A percentile compares a stretch with the other conserved stretches of the same genome.
phyloP scores from a whole-genome alignment of 2,329 filamentous ascomycete genomes.

The Colletotrichum melonis region DNA sequence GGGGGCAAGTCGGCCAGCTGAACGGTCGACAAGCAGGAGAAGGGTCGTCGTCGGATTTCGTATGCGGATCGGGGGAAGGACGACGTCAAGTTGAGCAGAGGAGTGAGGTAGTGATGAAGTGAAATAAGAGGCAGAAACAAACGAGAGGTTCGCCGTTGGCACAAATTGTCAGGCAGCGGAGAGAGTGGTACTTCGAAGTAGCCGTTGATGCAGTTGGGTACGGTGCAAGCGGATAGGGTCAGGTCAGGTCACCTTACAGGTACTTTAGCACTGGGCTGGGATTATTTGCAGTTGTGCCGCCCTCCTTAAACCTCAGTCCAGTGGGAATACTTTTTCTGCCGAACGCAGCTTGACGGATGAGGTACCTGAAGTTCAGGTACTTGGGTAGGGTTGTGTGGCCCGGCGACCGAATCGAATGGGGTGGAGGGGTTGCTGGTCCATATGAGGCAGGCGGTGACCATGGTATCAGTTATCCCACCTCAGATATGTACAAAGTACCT shows the following conservation, averaged over 20 bases:
- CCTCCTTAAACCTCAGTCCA: background rate
- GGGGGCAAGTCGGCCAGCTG: conserved; percentile 29
- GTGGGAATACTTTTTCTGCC: conserved; percentile 3
- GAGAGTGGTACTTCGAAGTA: conserved; percentile 2
- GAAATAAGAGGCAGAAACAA: background rate
- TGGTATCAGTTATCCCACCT: background rate
- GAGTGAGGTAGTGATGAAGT: background rate
- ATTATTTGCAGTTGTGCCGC: background rate
- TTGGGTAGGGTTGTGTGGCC: conserved; percentile 23
- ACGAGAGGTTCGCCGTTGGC: conserved; percentile 6
- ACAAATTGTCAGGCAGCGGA: conserved; percentile 10
- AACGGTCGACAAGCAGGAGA: conserved; percentile 22
- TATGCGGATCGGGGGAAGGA: background rate
- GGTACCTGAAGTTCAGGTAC: background rate
- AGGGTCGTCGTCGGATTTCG: background rate
- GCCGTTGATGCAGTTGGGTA: background rate
- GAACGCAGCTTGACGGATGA: background rate
- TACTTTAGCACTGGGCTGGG: background rate
- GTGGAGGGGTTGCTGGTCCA: conserved; percentile 1
- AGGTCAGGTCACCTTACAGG: background rate
- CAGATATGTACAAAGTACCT: background rate
- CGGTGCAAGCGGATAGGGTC: background rate
- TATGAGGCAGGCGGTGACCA: conserved; percentile 9
- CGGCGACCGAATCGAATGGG: conserved; percentile 1
- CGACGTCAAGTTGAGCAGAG: background rate